Conservation (phyloP, 129 eudicot species). For the Silybum marianum region DNA sequence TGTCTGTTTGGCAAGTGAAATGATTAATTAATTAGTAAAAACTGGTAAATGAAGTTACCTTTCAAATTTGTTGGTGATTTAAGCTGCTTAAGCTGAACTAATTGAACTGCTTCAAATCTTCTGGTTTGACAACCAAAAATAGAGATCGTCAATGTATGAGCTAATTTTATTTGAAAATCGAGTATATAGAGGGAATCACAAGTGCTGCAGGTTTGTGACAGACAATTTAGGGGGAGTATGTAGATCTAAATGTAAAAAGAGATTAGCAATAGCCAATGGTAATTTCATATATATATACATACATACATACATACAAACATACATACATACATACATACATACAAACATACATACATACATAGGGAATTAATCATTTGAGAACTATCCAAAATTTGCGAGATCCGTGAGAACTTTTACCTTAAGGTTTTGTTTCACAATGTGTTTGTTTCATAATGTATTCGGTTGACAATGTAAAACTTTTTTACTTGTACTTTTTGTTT, state of each 20-base stretch:
- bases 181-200: background rate
- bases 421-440: too few relatives aligned
- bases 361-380: too few relatives aligned
- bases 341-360: too few relatives aligned
- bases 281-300: background rate
- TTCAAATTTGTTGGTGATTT: slow-evolving; percentile 9
- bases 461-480: too few relatives aligned
- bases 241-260: background rate
- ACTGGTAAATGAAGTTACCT: background rate
- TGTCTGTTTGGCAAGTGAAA: background rate
- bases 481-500: too few relatives aligned
- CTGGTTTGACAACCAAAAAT: background rate
- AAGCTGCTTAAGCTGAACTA: slow-evolving; percentile 2
- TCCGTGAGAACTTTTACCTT: too few relatives aligned
- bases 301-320: too few relatives aligned
- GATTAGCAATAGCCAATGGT: background rate
- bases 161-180: background rate
- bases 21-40: background rate
- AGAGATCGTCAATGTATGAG: background rate
- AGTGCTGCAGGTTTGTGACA: background rate
- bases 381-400: too few relatives aligned
- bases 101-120: background rate
- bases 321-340: too few relatives aligned
- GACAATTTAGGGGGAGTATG: slow-evolving; percentile 4
- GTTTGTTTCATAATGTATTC: too few relatives aligned